phyloP scores from a whole-genome alignment of 2,329 filamentous ascomycete species.

The Nigrograna mackinnonii region DNA sequence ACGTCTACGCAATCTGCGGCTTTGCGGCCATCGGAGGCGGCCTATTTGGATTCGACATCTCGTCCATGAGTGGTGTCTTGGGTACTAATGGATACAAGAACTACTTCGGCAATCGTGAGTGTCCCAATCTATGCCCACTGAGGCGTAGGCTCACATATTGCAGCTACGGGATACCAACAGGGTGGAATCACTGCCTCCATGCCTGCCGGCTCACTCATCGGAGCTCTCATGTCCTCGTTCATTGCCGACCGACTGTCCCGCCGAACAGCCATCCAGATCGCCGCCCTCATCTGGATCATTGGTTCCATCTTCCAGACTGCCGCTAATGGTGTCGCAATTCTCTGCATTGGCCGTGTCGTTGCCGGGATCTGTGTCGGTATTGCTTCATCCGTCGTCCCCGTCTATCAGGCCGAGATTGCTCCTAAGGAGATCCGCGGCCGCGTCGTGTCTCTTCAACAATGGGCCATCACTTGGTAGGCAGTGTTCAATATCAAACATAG shows the following conservation, averaged over 20 bases:
- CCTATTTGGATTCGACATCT: conserved; percentile 45
- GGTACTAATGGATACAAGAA: conserved; percentile 41
- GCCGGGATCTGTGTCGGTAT: conserved; percentile 87
- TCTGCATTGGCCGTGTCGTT: conserved; percentile 67
- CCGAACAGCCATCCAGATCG: conserved; percentile 47
- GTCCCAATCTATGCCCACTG: neutral
- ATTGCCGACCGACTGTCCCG: conserved; percentile 52
- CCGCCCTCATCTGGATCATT: conserved; percentile 50
- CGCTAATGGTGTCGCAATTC: conserved; percentile 41
- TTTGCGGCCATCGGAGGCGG: conserved; percentile 62
- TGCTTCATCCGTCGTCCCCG: conserved; percentile 87
- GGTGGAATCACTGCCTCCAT: conserved; percentile 54
- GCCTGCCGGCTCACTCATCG: conserved; percentile 53
- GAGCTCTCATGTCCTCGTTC: conserved; percentile 50
- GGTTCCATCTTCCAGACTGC: conserved; percentile 46
- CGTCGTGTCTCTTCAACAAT: conserved; percentile 68
- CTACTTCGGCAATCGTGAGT: conserved; percentile 38
- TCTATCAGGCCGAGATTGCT: conserved; percentile 87
- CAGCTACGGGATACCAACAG: conserved; percentile 37
- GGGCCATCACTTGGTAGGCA: conserved; percentile 67
- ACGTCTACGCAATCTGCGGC: conserved; percentile 63
- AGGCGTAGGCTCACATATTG: conserved; percentile 6
- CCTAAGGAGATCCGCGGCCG: conserved; percentile 54
- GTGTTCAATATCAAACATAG: conserved; percentile 44
- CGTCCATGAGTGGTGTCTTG: conserved; percentile 43